These are phyloP conservation scores for Biscutella laevigata DNA, from an alignment of 441 rosid species.

Conservation along the genomic window DNA sequence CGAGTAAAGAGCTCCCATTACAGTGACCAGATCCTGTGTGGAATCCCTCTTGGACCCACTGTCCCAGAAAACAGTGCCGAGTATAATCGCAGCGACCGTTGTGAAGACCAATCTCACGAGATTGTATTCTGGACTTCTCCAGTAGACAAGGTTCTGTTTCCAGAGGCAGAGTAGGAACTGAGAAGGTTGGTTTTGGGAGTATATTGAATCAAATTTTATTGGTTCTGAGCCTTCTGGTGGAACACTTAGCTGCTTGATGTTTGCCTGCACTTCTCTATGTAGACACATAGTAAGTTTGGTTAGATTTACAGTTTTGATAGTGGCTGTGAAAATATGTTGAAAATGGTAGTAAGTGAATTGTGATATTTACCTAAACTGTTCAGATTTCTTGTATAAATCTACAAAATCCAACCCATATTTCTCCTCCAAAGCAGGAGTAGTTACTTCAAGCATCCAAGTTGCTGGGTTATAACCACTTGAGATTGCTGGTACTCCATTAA, in stretches of 20 bases:
- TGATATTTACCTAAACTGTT: constrained; percentile 39
- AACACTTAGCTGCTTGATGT: constrained; percentile 43
- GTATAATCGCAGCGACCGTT: constrained; percentile 47
- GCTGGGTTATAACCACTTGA: constrained; percentile 60
- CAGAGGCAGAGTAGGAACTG: constrained; percentile 60
- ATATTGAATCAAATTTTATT: constrained; percentile 45
- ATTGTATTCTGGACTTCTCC: constrained; percentile 93
- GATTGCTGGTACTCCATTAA: constrained; percentile 46
- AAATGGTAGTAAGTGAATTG: neutral
- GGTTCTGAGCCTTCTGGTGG: constrained; percentile 63
- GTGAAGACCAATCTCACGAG: constrained; percentile 63
- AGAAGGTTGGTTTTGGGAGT: constrained; percentile 44
- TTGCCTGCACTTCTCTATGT: constrained; percentile 59
- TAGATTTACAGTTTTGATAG: neutral
- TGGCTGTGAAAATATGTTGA: neutral
- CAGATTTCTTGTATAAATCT: constrained; percentile 40
- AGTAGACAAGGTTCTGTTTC: constrained; percentile 84
- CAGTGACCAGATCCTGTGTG: constrained; percentile 43
- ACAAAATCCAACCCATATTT: constrained; percentile 44
- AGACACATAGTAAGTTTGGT: neutral
- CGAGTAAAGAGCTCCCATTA: constrained; percentile 84
- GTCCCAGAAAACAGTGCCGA: constrained; percentile 82
- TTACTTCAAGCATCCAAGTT: constrained; percentile 81
- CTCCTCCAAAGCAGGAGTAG: constrained; percentile 48
- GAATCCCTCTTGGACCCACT: constrained; percentile 57